Evolutionary conservation across 192 early-diverging fungal genomes (phyloP), one percentile per base, ranked within the genome.

Genomic region (Gaertneriomyces semiglobifer): DNA sequence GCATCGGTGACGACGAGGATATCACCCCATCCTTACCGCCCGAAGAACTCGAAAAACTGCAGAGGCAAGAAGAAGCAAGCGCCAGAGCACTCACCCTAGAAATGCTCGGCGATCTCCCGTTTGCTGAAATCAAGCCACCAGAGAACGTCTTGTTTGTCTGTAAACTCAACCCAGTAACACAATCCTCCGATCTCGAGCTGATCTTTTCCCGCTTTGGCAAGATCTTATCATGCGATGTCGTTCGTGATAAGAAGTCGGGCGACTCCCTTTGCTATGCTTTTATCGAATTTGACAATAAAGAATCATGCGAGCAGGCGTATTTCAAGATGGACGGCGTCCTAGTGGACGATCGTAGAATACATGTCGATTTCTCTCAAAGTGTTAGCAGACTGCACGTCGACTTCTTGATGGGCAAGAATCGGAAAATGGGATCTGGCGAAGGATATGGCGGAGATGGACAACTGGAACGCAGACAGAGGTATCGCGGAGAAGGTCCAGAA

Each of bases 101-200:
- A 74, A 95, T 98, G 92, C 86, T 98, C 6, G 96, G 96, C 3
- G 96, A 98, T 70, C 73, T 98, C 10, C 96, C 96, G 7, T 94
- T 90, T 77, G 96, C 96, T 18, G 96, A 98, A 60, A 88, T 98
- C 44, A 93, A 92, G 65, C 96, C 96, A 5, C 94, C 95, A 6
- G 96, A 98, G 63, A 96, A 96, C 73, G 88, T 98, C 2, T 64
- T 98, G 3, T 98, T 98, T 81, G 93, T 98, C 2, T 97, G 95
- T 58, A 92, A 94, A 63, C 81, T 97, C 48, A 95, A 98, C 69
- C 89, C 92, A 0, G 81, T 90, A 0, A 98, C 95, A 0, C 62
- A 86, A 42, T 93, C 94, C 60, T 92, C 93, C 64, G 94, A 98
- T 77, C 72, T 98, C 73, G 84, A 91, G 64, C 74, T 92, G 41